Evolutionary conservation across 1,139 yeast genomes (phyloP), one percentile per base, ranked within the genome.

Genomic region (Entelexis sorbosivorans): DNA sequence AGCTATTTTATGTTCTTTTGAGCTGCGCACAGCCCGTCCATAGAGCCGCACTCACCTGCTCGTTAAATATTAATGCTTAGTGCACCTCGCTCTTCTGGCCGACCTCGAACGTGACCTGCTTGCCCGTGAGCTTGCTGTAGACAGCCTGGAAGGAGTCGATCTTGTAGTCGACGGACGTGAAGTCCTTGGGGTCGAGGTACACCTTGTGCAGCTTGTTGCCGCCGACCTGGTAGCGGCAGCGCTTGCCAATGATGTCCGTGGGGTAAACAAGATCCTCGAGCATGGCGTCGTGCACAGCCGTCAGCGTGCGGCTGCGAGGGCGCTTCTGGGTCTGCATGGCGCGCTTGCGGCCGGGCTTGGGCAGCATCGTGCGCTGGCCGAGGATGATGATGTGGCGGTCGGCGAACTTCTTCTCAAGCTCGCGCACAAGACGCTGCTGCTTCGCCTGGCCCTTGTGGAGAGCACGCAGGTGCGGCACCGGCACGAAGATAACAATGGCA

Each of bases 251-350:
- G 69, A 91, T 91, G 79, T 91, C 97, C 67, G 97, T 89, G 75
- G 98, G 98, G 96, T 84, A 91, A 65, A 93, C 98, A 72, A 91
- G 81, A 77, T 91, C 98, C 77, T 91, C 98, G 74, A 91, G 87
- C 77, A 91, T 78, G 76, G 88, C 87, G 78, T 91, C 97, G 76
- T 91, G 98, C 66, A 91, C 98, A 70, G 97, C 88, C 68, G 96
- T 82, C 75, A 91, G 82, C 69, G 98, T 91, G 84, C 98, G 88
- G 69, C 97, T 89, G 81, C 96, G 86, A 75, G 98, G 98, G 82
- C 98, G 91, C 91, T 91, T 89, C 81, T 91, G 98, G 68, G 75
- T 77, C 74, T 82, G 84, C 81, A 89, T 85, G 60, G 96, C 81
- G 68, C 79, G 80, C 77, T 89, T 59, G 58, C 71, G 69, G 60